Evolutionary conservation across 768 basidiomycete genomes (phyloP), one percentile per base, ranked within the genome.

Genomic region (Boletus eberwhitei): DNA sequence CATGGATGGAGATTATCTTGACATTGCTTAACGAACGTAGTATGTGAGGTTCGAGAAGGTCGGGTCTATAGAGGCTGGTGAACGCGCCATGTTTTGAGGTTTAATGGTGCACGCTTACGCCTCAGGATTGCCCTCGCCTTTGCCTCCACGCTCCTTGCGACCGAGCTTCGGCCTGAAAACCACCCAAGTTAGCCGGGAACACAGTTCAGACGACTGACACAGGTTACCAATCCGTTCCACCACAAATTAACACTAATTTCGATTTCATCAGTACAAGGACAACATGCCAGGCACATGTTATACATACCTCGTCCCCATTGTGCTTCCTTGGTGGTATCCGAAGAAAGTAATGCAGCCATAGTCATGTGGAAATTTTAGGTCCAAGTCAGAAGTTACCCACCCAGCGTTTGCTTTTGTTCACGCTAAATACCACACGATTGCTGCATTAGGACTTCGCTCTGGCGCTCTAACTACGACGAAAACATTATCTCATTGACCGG

Each of bases 11-110:
- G 21, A 76, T 72, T 11, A 80, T 77, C 66, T 86, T 83, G 72
- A 95, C 78, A 68, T 95, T 94, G 67, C 83, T 79, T 32, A 98
- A 76, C 1, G 93, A 90, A 53, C 96, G 89, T 17, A 98, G 80
- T 63, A 96, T 91, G 71, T 94, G 83, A 0, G 94, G 93, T 70
- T 90, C 84, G 50, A 87, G 79, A 4, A 98, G 81, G 77, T 98
- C 94, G 4, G 92, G 87, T 79, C 83, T 69, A 79, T 81, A 64
- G 45, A 44, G 38, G 22, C 21, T 17, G 9, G 52, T 59, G 32
- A 57, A 44, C 41, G 53, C 24, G 53, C 38, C 14, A 22, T 4
- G n/a, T 41, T 54, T 58, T 17, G 42, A 40, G 31, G 40, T 40
- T 44, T 9, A 39, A 50, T 13, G 14, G 31, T 47, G 19, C 13